phyloP scores from a whole-genome alignment of 1,284 basidiomycete species.

The Leccinum olivaceoglutinosum region DNA sequence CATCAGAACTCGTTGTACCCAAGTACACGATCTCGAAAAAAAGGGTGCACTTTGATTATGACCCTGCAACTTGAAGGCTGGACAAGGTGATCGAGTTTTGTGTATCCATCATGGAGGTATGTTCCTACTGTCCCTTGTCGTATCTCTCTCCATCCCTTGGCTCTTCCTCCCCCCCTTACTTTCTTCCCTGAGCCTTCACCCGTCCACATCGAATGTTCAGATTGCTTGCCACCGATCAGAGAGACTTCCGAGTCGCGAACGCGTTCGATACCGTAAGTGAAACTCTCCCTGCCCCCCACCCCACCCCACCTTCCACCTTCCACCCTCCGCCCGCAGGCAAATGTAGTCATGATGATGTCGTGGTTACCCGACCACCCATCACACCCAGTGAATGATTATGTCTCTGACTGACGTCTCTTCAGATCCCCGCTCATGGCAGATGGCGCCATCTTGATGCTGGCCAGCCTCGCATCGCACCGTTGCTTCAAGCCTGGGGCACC shows the following conservation, averaged over 20 bases:
- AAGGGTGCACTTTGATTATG: constrained; percentile 79
- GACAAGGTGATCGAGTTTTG: constrained; percentile 74
- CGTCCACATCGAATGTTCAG: background rate
- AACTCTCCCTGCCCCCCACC: constrained; percentile 1
- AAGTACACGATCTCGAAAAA: constrained; percentile 75
- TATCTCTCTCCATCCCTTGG: background rate
- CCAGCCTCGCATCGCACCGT: constrained; percentile 53
- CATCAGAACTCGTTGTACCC: constrained; percentile 79
- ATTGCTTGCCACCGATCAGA: constrained; percentile 38
- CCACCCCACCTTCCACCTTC: background rate
- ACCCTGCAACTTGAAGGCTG: constrained; percentile 61
- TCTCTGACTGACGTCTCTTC: constrained; percentile 6
- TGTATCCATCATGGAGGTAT: constrained; percentile 72
- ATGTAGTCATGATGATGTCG: background rate
- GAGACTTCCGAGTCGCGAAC: constrained; percentile 65
- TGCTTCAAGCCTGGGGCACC: constrained; percentile 52
- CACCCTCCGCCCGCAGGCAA: constrained; percentile 9
- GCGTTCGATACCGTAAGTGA: constrained; percentile 50
- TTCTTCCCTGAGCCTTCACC: background rate
- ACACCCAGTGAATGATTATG: constrained; percentile 1
- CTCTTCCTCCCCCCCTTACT: background rate
- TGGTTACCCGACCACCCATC: background rate
- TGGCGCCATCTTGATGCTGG: constrained; percentile 86
- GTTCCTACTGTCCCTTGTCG: background rate
- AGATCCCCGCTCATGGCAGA: constrained; percentile 89